Base-by-base conservation (phyloP, 345 rosid species). In the Brassica rapa region DNA sequence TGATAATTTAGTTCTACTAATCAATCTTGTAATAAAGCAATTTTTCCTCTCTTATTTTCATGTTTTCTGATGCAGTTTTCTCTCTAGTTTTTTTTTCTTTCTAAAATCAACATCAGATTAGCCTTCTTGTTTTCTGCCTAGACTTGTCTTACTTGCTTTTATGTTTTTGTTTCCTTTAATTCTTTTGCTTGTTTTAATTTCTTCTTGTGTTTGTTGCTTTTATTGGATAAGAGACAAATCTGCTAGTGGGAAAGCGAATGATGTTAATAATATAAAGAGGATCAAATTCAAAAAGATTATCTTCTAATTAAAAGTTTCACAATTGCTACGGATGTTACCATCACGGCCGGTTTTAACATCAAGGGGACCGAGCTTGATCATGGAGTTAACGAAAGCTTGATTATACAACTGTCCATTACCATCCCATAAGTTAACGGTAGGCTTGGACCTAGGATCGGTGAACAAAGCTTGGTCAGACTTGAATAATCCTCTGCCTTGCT, bases 391-490 rank as follows among this genome's bases (percentile, higher is more conserved):
- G 2, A 91, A 91, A 68, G 97, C 97, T 0, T 24, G 14, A 16
- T 82, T 77, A 73, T 89, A 91, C 8, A 86, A 69, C 1, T 49
- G 11, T 1, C 86, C 71, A 74, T 62, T 77, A 1, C 23, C 11
- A 9, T 94, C 97, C 97, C 91, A 88, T 0, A 79, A 49, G 37
- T 88, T 43, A 6, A 91, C 94, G 1, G 84, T 73, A 23, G 89
- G 85, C 71, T 12, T 81, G 49, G 97, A 88, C 77, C 92, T 78
- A 8, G 5, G 2, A 83, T 91, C 92, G 0, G 84, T 74, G 85
- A 78, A 86, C 53, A 91, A 85, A 9, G 82, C 84, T 74, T 91
- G 97, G 73, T 89, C 97, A 1, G 94, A 89, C 19, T 92, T 88
- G 85, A 91, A 89, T 6, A 89, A 72, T 25, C 97, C 97, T 86